Base-by-base conservation (phyloP, 2,329 filamentous ascomycete genomes). In the Colletotrichum orchidophilum region DNA sequence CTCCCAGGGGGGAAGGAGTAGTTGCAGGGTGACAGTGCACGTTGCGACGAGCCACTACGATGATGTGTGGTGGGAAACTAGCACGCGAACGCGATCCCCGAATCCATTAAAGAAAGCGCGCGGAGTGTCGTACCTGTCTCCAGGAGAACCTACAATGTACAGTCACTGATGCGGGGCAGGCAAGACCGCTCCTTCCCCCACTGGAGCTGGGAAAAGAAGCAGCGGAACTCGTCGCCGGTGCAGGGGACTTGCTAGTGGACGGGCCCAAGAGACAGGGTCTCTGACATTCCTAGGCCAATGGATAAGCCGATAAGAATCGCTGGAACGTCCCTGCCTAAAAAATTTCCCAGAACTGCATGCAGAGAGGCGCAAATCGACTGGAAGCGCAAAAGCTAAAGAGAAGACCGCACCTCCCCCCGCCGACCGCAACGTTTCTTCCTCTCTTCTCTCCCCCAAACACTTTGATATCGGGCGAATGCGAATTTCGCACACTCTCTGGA, bases 401-500 rank as follows among this genome's bases (percentile, higher is more conserved):
- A 58, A 31, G 66, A n/a, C 33, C 26, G 50, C 57, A 55, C 50
- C 55, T 42, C 35, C 21, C 52, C 31, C 57, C 33, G 39, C 69
- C 54, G 57, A 31, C 63, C 54, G 33, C 63, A 59, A 35, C 9
- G 29, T 18, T 54, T 49, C 42, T 35, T 52, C 21, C 60, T 29
- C 21, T 60, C 46, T 55, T 60, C 21, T 52, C 52, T 18, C 27
- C 57, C 12, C 61, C 50, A 42, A 15, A 55, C 33, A 24, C 24
- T 49, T 35, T 13, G 2, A 18, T 15, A 5, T 57, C 39, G 55
- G 39, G 55, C 77, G 77, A 67, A 83, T 84, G 82, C 78, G 73
- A 72, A 18, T 73, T n/a, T 57, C 66, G 61, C 75, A 70, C 57
- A 58, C 78, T 35, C 54, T 83, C 65, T 75, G 81, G 75, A 88